Evolutionary conservation across 225 moss, liverwort and hornwort species (phyloP), one percentile per base, ranked within the genome.

Genomic region (Asterella californica): DNA sequence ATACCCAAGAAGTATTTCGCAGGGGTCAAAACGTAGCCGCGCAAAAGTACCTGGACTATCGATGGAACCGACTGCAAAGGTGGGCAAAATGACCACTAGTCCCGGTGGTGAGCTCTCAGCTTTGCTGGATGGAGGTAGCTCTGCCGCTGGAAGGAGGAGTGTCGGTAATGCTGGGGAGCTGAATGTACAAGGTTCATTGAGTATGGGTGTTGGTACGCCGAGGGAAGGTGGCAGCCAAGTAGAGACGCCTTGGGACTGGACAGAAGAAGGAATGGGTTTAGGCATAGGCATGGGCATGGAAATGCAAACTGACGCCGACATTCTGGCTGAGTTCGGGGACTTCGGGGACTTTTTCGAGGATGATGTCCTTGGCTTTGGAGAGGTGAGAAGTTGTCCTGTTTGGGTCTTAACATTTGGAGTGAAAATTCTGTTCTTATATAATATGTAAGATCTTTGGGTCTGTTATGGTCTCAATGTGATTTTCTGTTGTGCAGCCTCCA

Each of bases 331-430:
- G 83, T 99, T 99, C 83, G 95, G 99, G 64, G 99, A 99, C 84
- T 99, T 99, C 53, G 93, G 95, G 70, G 93, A 99, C 78, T 99
- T 99, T 81, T 99, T 95, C 77, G 95, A 95, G 87, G 99, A 97
- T 67, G 97, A 99, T 84, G 95, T 85, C 45, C 87, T 95, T 70
- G 91, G 95, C 74, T 93, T 99, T 87, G 99, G 99, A 84, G 99
- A 99, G 93, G 99, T 99, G 79, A 81, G 75, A 87, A n/a, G 36
- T 80, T 46, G 9, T 52, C 52, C 52, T 17, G 15, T 10, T 46
- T 70, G 48, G 2, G 70, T 74, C 55, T 63, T 34, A 11, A 21
- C 24, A 15, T 27, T 33, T 54, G 52, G 15, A 72, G 21, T 10
- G 1, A 45, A 45, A 2, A 18, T 53, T 49, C 33, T 50, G 15